These are phyloP conservation scores for Mollisiaceae sp. DNA, from an alignment of 2,329 filamentous ascomycete species.

Conservation along the genomic window DNA sequence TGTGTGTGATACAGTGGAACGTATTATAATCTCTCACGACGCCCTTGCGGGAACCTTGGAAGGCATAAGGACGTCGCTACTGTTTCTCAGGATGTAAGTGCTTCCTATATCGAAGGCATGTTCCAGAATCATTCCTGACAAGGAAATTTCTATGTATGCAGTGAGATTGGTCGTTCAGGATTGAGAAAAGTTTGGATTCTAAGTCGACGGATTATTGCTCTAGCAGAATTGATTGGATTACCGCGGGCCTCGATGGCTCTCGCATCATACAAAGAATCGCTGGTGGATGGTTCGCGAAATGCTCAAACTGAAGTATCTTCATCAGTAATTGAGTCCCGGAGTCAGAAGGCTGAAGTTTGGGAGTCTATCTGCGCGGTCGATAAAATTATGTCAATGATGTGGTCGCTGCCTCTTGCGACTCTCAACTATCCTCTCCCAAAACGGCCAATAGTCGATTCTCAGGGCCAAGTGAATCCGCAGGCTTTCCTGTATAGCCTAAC, in stretches of 20 bases:
- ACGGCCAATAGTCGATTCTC: constrained; percentile 9
- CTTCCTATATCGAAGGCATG: background rate
- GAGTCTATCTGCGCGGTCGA: constrained; percentile 18
- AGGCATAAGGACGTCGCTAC: constrained; percentile 14
- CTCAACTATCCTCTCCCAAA: constrained; percentile 18
- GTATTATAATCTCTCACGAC: constrained; percentile 14
- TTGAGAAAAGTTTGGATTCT: constrained; percentile 17
- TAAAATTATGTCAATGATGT: constrained; percentile 19
- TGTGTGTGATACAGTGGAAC: constrained; percentile 15
- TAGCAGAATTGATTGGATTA: constrained; percentile 19
- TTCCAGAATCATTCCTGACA: constrained; percentile 3
- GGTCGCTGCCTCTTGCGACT: constrained; percentile 19
- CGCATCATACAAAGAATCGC: constrained; percentile 6
- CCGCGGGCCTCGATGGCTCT: constrained; percentile 15
- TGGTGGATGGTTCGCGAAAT: background rate
- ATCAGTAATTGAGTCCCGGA: constrained; percentile 12
- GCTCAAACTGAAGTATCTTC: background rate
- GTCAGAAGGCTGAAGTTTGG: constrained; percentile 18
- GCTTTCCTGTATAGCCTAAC: constrained; percentile 13
- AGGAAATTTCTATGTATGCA: background rate
- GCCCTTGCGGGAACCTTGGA: constrained; percentile 16
- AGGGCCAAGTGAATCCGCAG: constrained; percentile 15
- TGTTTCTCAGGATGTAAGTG: constrained; percentile 18
- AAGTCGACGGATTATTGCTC: constrained; percentile 15
- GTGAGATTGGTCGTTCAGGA: constrained; percentile 11